These are phyloP conservation scores for Quercus berberidifolia DNA, from an alignment of 306 rosid species.

Conservation along the genomic window DNA sequence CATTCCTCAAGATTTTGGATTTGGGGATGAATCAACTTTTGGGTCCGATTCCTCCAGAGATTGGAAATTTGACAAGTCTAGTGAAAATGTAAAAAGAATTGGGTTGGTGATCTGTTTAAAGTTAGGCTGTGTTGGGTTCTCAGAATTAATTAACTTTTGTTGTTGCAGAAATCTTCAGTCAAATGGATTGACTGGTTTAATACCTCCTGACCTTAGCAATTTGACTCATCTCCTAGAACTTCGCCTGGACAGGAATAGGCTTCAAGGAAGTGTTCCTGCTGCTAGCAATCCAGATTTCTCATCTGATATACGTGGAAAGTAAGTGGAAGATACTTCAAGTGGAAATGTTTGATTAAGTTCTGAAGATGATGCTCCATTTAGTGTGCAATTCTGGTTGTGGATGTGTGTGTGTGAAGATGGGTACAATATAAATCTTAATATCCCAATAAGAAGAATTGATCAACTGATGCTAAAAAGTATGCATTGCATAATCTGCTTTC, in stretches of 20 bases:
- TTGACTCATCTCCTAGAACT: constrained; percentile 74
- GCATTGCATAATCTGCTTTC: not conserved
- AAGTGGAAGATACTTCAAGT: constrained; percentile 40
- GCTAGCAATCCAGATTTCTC: constrained; percentile 27
- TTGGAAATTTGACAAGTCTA: constrained; percentile 57
- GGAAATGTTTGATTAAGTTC: not conserved
- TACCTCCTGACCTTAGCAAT: constrained; percentile 71
- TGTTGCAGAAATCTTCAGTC: constrained; percentile 75
- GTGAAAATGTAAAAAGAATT: constrained; percentile 61
- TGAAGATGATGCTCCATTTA: not conserved
- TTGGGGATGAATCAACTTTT: constrained; percentile 78
- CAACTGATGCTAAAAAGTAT: not conserved
- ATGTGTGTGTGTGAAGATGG: not conserved
- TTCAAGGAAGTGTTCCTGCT: constrained; percentile 80
- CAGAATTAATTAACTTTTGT: constrained; percentile 21
- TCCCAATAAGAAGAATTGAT: not conserved
- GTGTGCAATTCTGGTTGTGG: not conserved
- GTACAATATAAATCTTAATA: not conserved
- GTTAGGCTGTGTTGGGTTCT: constrained; percentile 11
- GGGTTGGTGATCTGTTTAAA: not conserved
- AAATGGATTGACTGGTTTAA: constrained; percentile 67
- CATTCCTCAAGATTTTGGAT: constrained; percentile 66
- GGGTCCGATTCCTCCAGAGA: constrained; percentile 84
- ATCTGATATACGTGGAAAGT: constrained; percentile 53
- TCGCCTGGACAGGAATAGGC: constrained; percentile 78